Base-by-base conservation (phyloP, 805 yeast species). In the Pichia nakasei region DNA sequence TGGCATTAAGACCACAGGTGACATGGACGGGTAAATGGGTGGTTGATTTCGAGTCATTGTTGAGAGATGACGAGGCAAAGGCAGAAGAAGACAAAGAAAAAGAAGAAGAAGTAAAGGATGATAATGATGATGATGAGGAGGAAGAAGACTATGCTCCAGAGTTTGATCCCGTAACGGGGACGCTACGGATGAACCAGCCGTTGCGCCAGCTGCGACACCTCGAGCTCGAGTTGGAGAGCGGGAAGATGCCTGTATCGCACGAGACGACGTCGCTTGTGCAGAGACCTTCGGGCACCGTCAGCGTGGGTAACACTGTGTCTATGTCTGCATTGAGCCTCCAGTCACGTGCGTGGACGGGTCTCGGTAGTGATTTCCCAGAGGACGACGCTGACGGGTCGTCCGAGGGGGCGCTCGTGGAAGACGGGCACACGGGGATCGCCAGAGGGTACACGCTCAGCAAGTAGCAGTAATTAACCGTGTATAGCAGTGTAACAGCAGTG, bases 11-110 rank as follows among this genome's bases (percentile, higher is more conserved):
- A 48, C 78, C 76, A 21, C 87, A 83, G 49, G 70, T 86, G 20
- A 69, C 78, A 1, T 93, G 98, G 98, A 81, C 94, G 0, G 97
- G 97, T 1, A 74, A 83, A 52, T 93, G 98, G 97, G 75, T 85
- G 11, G 78, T 87, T 1, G 93, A 85, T 52, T 88, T 89, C 61
- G 56, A 66, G 20, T 75, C 75, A 34, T 72, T 77, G 3, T 57
- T 80, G 50, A 61, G 57, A 5, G 69, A 64, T 26, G 64, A 63
- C 17, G 66, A 61, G n/a, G 58, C 57, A 3, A 66, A 61, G n/a
- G 58, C 57, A 3, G 55, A 57, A 1, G 68, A 59, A 1, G 64
- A 58, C 0, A 56, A 58, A 13, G 55, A 50, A n/a, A 47, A 45
- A 15, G 51, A 54, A 1, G 57, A 46, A 9, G 52, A 31, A 49